Conservation (phyloP, 2,329 filamentous ascomycete species). For the Ophiostoma quercus region DNA sequence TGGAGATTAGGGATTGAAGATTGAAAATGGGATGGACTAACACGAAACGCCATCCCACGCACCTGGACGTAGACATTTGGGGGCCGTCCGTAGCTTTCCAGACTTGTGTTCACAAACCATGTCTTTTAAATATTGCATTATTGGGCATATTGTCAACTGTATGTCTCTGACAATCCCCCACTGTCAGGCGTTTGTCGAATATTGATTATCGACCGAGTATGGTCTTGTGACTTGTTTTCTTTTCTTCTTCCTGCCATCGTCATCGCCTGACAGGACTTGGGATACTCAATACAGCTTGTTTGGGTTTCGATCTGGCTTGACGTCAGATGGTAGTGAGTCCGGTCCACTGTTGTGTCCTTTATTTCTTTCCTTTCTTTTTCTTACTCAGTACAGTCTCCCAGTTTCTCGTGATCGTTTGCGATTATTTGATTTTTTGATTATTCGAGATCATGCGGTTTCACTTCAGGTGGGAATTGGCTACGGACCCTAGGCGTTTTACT, state of each 20-base stretch:
- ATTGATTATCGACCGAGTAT: too few relatives aligned
- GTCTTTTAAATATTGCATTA: neutral
- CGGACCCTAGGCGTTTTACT: neutral
- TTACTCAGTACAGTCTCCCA: too few relatives aligned
- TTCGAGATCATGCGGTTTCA: slow-evolving; percentile 12
- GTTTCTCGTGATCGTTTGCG: neutral
- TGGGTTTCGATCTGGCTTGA: neutral
- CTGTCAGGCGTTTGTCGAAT: neutral
- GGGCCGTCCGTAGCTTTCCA: neutral
- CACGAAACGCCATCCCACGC: slow-evolving; percentile 4
- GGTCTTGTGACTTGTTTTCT: neutral
- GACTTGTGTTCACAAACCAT: neutral
- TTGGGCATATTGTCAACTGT: neutral
- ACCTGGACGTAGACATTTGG: neutral
- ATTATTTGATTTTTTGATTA: neutral
- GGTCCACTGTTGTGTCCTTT: neutral
- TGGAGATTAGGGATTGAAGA: too few relatives aligned
- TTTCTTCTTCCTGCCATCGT: neutral
- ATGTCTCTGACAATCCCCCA: neutral
- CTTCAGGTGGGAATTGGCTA: neutral
- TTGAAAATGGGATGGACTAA: neutral
- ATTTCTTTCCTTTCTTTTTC: neutral
- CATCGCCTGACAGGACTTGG: neutral
- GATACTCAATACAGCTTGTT: too few relatives aligned
- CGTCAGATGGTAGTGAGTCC: neutral